phyloP scores from a whole-genome alignment of 2,329 filamentous ascomycete genomes.

The Pestalotiopsis sp. region DNA sequence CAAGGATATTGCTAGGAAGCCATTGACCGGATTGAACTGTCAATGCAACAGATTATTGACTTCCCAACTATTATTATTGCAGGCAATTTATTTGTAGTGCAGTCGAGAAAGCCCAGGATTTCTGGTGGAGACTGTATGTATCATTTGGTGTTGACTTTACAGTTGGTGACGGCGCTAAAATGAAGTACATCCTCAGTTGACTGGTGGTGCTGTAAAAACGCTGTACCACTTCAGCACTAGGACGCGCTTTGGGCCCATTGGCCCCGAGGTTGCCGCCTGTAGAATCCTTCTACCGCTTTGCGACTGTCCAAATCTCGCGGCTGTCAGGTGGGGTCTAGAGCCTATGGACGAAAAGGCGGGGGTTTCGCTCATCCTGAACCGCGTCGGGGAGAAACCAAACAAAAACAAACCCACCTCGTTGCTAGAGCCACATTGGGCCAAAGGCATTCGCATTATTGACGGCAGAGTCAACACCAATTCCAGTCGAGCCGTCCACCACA shows the following conservation, averaged over 20 bases:
- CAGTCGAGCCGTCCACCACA: neutral
- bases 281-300: neutral
- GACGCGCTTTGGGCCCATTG: neutral
- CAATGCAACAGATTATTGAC: neutral
- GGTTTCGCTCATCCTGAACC: constrained; percentile 18
- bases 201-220: neutral
- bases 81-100: neutral
- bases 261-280: neutral
- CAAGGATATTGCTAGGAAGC: neutral
- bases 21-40: neutral
- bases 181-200: neutral
- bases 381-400: constrained; percentile 23
- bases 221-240: neutral
- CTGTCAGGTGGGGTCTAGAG: neutral
- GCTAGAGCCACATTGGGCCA: constrained; percentile 13
- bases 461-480: neutral
- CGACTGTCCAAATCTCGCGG: neutral
- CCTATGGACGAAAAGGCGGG: neutral
- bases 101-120: neutral
- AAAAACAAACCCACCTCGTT: constrained; percentile 30
- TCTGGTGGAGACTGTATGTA: neutral
- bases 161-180: neutral
- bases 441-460: constrained; percentile 2
- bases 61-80: neutral
- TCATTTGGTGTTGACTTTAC: neutral